Base-by-base conservation (phyloP, 2,329 filamentous ascomycete species). In the Aspergillus chevalieri region DNA sequence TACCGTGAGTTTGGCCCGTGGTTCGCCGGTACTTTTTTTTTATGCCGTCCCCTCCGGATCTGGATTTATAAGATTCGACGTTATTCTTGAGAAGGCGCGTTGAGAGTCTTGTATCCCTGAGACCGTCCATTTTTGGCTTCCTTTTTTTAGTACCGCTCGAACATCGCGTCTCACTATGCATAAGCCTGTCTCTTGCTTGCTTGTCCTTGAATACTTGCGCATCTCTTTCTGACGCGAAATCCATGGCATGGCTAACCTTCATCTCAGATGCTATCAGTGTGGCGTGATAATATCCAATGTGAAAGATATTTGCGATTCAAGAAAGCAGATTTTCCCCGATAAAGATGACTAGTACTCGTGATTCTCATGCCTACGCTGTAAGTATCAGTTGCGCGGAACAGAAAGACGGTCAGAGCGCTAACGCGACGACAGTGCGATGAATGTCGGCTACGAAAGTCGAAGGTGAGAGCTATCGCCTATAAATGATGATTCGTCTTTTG, bases 291-390 rank as follows among this genome's bases (percentile, higher is more conserved):
- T 56, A 41, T 19, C 17, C 61, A 64, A 51, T 58, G 57, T 57
- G 57, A 54, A 63, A 59, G 57, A 56, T 53, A 62, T 42, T 61
- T 50, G 46, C 52, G 47, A 56, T 55, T 57, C 47, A 48, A 51
- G 49, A 55, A 52, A 56, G 48, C 51, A 51, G 56, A 60, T 33
- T 46, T 53, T 50, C 38, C 15, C 15, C 55, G 55, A 57, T 61
- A 58, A 68, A 65, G 34, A 70, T 70, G 67, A 56, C 64, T 52
- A 69, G 65, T 56, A 69, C 66, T 55, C 67, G 67, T 52, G 67
- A 70, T 61, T 68, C 64, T 43, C 67, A 70, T 53, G 68, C 67
- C 44, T 70, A 67, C 54, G 67, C 67, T 59, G 67, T 70, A 62
- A 60, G 66, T 65, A 48, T 42, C 34, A 4, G 14, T 19, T 41